These are phyloP conservation scores for Gracilaria gracilis DNA, from an alignment of 23 red algal genomes.

Conservation along the genomic window DNA sequence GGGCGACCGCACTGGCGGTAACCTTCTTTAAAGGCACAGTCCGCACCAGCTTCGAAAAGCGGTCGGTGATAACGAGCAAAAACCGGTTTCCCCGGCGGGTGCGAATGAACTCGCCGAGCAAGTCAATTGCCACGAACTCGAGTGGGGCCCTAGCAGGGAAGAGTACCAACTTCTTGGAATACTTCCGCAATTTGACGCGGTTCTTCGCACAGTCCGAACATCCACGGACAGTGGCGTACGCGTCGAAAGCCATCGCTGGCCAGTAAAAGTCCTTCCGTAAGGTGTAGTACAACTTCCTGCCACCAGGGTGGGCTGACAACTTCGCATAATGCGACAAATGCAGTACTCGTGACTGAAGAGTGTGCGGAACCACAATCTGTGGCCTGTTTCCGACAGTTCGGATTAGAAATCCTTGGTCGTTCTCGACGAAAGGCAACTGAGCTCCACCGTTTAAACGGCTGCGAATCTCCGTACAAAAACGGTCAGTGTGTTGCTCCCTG, in stretches of 20 bases:
- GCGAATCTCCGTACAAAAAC: background rate
- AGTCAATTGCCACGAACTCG: too few species aligned
- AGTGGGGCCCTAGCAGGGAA: too few species aligned
- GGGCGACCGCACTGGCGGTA: too few species aligned
- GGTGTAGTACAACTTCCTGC: background rate
- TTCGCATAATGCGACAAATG: slow-evolving; percentile 18
- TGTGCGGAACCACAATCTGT: slow-evolving; percentile 19
- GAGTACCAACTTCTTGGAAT: too few species aligned
- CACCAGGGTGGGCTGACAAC: slow-evolving; percentile 7
- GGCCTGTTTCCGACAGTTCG: background rate
- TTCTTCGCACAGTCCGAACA: slow-evolving; percentile 7
- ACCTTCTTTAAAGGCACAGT: too few species aligned
- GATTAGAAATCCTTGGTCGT: slow-evolving; percentile 8
- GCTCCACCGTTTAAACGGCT: slow-evolving; percentile 28
- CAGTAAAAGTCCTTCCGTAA: slow-evolving; percentile 31
- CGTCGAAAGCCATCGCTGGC: slow-evolving; percentile 32
- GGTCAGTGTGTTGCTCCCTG: background rate
- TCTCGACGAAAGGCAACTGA: background rate
- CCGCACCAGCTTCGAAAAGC: too few species aligned
- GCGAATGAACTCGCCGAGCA: too few species aligned
- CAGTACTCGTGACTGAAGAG: slow-evolving; percentile 14
- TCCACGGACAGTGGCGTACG: background rate
- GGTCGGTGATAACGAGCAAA: too few species aligned
- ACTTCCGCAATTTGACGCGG: too few species aligned
- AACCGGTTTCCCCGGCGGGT: too few species aligned